Conservation (phyloP, 805 yeast species). For the Pichia deserticola region DNA sequence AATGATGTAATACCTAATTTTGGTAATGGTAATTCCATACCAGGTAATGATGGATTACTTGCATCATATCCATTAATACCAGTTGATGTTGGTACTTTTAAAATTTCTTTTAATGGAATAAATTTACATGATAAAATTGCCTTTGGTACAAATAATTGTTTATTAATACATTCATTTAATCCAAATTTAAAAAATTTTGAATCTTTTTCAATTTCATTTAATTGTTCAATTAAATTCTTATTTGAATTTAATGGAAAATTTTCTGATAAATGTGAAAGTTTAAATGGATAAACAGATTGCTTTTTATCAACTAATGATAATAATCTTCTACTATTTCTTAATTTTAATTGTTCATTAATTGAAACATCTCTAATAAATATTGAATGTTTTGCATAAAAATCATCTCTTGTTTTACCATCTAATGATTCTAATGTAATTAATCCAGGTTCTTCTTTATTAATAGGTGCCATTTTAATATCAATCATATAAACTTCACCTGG, state of each 20-base stretch:
- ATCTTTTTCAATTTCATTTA: constrained; percentile 43
- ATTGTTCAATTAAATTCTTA: constrained; percentile 28
- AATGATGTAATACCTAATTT: constrained; percentile 64
- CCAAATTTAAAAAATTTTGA: constrained; percentile 65
- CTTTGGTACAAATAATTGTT: constrained; percentile 66
- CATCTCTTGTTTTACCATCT: constrained; percentile 51
- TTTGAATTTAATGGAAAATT: constrained; percentile 49
- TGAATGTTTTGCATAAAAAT: constrained; percentile 56
- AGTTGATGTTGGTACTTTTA: constrained; percentile 57
- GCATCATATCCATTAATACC: constrained; percentile 65
- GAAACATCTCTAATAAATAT: constrained; percentile 82
- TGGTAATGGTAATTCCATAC: constrained; percentile 70
- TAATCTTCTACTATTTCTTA: constrained; percentile 65
- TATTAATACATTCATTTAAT: constrained; percentile 68
- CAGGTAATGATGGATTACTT: constrained; percentile 56
- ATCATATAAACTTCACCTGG: constrained; percentile 84
- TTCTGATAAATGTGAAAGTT: constrained; percentile 62
- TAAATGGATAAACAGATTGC: constrained; percentile 87
- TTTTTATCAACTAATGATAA: constrained; percentile 63
- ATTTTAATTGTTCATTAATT: constrained; percentile 66
- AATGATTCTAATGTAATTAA: constrained; percentile 59
- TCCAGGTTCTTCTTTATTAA: constrained; percentile 46
- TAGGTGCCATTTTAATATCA: constrained; percentile 75
- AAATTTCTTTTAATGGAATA: constrained; percentile 59
- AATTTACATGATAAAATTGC: constrained; percentile 69